A percentile compares a stretch with the other conserved stretches of the same genome.
These are phyloP conservation scores for Talaromyces sp. DNA, from an alignment of 2,329 filamentous ascomycete species.

Conservation along the genomic window DNA sequence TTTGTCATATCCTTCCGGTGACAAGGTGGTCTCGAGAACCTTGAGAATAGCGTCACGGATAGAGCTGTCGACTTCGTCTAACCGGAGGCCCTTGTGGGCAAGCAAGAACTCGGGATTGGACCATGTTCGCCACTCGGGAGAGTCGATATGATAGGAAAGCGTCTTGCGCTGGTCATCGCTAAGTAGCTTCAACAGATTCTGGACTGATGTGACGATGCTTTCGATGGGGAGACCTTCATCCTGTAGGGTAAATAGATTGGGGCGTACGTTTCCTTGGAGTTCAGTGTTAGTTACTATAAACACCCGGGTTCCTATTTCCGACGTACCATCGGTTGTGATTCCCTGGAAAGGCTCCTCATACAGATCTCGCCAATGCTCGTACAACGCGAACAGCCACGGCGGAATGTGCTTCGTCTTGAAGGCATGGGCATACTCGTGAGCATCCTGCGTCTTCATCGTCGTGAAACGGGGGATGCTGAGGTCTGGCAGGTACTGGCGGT, in stretches of 20 bases:
- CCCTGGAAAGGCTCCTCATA: constrained; percentile 63
- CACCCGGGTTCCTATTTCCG: not conserved
- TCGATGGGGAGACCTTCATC: constrained; percentile 60
- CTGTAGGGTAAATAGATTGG: constrained; percentile 50
- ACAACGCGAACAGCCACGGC: constrained; percentile 62
- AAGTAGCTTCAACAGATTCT: constrained; percentile 44
- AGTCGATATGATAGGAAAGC: constrained; percentile 59
- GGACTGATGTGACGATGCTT: constrained; percentile 49
- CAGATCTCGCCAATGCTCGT: constrained; percentile 54
- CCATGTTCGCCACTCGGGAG: constrained; percentile 66
- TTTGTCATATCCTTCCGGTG: constrained; percentile 66
- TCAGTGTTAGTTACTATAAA: not conserved
- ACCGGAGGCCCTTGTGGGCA: constrained; percentile 61
- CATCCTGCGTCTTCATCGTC: constrained; percentile 57
- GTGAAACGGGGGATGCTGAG: constrained; percentile 57
- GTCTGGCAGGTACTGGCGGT: constrained; percentile 59
- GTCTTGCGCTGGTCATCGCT: constrained; percentile 44
- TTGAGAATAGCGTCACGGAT: constrained; percentile 48
- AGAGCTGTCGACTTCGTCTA: constrained; percentile 54
- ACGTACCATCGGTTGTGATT: constrained; percentile 60
- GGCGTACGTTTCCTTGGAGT: not conserved
- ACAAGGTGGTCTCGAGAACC: constrained; percentile 56
- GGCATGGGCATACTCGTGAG: constrained; percentile 55
- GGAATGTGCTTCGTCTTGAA: constrained; percentile 57
- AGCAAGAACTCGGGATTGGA: constrained; percentile 70